Conservation (phyloP, 352 stramenopile species). For the Phytophthora sansomeana region DNA sequence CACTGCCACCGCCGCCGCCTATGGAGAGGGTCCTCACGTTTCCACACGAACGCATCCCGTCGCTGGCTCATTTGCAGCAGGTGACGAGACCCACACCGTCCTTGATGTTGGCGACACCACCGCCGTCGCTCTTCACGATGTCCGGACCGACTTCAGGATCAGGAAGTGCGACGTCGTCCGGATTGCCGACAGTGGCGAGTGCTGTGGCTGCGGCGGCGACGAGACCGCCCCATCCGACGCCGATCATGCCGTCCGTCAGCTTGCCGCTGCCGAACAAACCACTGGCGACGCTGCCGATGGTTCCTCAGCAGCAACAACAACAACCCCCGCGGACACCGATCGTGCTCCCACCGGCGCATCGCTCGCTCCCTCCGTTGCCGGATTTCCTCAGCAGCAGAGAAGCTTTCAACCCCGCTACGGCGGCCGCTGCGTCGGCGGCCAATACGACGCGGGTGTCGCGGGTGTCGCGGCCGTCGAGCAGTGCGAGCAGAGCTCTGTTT, state of each 20-base stretch:
- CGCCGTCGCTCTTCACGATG: slow-evolving; percentile 40
- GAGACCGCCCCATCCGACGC: slow-evolving; percentile 32
- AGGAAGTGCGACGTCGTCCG: slow-evolving; percentile 17
- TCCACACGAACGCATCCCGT: no score
- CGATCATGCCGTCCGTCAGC: slow-evolving; percentile 40
- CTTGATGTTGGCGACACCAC: slow-evolving; percentile 45
- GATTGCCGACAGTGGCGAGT: slow-evolving; percentile 33
- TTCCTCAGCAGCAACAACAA: slow-evolving; percentile 35
- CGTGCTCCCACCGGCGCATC: slow-evolving; percentile 57
- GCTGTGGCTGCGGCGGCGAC: slow-evolving; percentile 30
- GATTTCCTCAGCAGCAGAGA: slow-evolving; percentile 76
- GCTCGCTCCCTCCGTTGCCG: slow-evolving; percentile 60
- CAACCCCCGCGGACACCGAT: slow-evolving; percentile 58
- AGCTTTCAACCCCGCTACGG: slow-evolving; percentile 55
- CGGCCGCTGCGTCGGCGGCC: slow-evolving; percentile 17
- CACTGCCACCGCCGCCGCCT: slow-evolving; percentile 41
- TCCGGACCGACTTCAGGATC: slow-evolving; percentile 23
- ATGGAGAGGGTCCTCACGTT: slow-evolving; percentile 31
- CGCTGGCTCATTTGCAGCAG: slow-evolving; percentile 60
- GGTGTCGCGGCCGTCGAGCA: slow-evolving; percentile 18
- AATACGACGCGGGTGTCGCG: slow-evolving; percentile 18
- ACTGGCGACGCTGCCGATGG: slow-evolving; percentile 30
- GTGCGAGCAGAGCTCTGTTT: slow-evolving; percentile 49
- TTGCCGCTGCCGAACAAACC: slow-evolving; percentile 43
- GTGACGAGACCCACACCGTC: slow-evolving; percentile 59